phyloP scores from a whole-genome alignment of 768 basidiomycete species.

The Plicaturopsis crispa region DNA sequence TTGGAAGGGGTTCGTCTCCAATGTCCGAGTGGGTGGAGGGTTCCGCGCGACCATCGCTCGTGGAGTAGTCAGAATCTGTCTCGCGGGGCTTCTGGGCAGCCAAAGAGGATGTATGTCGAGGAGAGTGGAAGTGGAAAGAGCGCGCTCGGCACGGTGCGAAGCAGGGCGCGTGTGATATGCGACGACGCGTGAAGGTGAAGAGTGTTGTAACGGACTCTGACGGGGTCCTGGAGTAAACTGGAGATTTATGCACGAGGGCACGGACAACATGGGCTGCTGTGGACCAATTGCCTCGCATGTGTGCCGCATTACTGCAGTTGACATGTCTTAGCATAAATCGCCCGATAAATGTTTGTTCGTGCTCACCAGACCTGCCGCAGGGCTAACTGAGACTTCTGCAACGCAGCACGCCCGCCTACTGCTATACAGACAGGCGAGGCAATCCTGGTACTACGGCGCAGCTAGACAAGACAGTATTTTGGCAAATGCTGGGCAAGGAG shows the following conservation, averaged over 20 bases:
- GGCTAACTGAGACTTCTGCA: no score
- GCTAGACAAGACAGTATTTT: no score
- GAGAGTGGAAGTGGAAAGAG: no score
- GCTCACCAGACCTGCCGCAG: slow-evolving; percentile 17
- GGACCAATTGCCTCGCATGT: slow-evolving; percentile 68
- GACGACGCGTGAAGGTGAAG: no score
- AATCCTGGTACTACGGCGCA: no score
- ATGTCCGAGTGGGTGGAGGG: neutral
- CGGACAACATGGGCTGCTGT: slow-evolving; percentile 42
- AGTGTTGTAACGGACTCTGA: slow-evolving; percentile 2
- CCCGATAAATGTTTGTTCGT: neutral
- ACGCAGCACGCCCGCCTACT: no score
- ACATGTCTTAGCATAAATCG: slow-evolving; percentile 2
- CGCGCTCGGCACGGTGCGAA: neutral
- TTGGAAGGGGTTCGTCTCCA: slow-evolving; percentile 9
- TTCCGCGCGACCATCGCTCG: no score
- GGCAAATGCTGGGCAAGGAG: no score
- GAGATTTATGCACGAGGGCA: slow-evolving; percentile 21
- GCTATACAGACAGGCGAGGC: no score
- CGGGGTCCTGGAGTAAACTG: slow-evolving; percentile 6
- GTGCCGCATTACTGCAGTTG: slow-evolving; percentile 45
- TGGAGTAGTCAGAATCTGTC: no score
- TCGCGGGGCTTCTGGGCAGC: no score
- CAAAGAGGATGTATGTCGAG: no score
- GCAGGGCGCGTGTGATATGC: neutral